Conservation (phyloP, 2,329 filamentous ascomycete genomes). For the Aspergillus felis region DNA sequence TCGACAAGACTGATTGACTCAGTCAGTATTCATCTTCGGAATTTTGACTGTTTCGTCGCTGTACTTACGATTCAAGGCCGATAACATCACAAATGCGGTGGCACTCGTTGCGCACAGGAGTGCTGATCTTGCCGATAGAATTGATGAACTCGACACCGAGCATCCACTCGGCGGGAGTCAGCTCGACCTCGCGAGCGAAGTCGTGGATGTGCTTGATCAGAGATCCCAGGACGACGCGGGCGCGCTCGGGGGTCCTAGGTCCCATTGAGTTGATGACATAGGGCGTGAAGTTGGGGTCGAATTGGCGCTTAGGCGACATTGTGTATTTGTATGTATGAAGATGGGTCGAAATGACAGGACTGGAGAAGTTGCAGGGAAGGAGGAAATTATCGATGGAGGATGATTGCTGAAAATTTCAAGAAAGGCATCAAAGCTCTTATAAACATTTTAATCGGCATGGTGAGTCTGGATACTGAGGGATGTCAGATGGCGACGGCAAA, state of each 20-base stretch:
- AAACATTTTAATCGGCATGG: neutral
- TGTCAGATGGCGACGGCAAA: neutral
- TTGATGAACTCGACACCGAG: slow-evolving; percentile 72
- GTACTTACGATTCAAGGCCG: slow-evolving; percentile 60
- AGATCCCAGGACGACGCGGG: slow-evolving; percentile 59
- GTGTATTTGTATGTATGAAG: slow-evolving; percentile 5
- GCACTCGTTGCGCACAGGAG: slow-evolving; percentile 67
- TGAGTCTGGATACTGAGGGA: neutral
- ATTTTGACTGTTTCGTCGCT: slow-evolving; percentile 4
- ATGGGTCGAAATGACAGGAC: neutral
- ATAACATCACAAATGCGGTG: slow-evolving; percentile 70
- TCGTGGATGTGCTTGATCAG: slow-evolving; percentile 72
- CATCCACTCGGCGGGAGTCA: slow-evolving; percentile 74
- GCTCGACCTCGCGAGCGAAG: slow-evolving; percentile 72
- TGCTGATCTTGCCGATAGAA: slow-evolving; percentile 65
- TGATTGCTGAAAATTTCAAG: neutral
- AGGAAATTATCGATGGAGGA: neutral
- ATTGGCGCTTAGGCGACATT: slow-evolving; percentile 21
- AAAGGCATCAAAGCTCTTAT: neutral
- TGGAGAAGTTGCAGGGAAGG: neutral
- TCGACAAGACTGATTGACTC: slow-evolving; percentile 63
- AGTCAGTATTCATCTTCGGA: neutral
- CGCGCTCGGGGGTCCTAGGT: slow-evolving; percentile 62
- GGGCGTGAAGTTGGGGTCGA: slow-evolving; percentile 71
- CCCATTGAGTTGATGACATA: slow-evolving; percentile 71